Percentiles rank a stretch among this genome's conserved stretches.
Conservation (phyloP, 208 protist genomes). For the Trypanosoma scelopori region DNA sequence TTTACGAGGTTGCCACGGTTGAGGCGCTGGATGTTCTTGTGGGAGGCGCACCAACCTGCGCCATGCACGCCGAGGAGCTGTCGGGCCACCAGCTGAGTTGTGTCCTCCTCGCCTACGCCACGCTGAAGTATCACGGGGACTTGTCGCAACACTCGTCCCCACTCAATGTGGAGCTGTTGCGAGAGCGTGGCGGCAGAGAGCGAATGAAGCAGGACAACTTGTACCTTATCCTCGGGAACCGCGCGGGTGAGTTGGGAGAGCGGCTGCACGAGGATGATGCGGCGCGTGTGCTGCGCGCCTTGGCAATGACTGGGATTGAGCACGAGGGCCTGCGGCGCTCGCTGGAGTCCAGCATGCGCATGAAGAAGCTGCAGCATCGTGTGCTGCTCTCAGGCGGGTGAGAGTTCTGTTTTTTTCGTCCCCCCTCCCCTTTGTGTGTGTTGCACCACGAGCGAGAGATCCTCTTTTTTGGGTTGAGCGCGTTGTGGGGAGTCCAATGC, state of each 20-base stretch:
- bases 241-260: constrained; percentile 56
- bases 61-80: constrained; percentile 39
- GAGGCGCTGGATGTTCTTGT: constrained; percentile 49
- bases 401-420: background rate
- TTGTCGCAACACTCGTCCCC: constrained; percentile 2
- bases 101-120: constrained; percentile 65
- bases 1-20: constrained; percentile 56
- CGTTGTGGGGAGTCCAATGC: too few species aligned
- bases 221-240: constrained; percentile 53
- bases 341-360: constrained; percentile 61
- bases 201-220: constrained; percentile 28
- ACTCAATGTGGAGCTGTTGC: background rate
- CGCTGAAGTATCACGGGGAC: constrained; percentile 42
- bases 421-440: too few species aligned
- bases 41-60: constrained; percentile 43
- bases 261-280: constrained; percentile 51
- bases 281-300: constrained; percentile 53
- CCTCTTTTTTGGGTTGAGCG: too few species aligned
- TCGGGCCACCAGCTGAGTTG: constrained; percentile 53
- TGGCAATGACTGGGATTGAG: constrained; percentile 53
- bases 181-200: background rate
- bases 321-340: constrained; percentile 52
- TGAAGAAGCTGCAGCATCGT: constrained; percentile 40
- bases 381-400: constrained; percentile 20
- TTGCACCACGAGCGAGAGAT: too few species aligned